A percentile compares a stretch with the other conserved stretches of the same genome.
Conservation (phyloP, 371 early-diverging fungal species). For the Rhizopus arrhizus region DNA sequence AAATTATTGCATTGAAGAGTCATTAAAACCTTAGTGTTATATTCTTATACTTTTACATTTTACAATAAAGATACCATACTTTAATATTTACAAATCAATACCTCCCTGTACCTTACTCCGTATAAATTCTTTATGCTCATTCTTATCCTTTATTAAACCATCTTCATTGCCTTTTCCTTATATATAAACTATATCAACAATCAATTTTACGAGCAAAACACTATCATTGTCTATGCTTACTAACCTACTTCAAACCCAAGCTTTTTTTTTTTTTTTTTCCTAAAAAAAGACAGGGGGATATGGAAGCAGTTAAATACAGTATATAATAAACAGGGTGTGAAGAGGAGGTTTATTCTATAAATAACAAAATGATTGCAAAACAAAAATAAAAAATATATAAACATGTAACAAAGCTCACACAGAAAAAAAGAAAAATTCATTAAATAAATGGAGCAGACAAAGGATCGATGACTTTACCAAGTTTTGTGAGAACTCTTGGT, state of each 20-base stretch:
- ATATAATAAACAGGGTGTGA: too few relatives aligned
- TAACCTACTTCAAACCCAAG: too few relatives aligned
- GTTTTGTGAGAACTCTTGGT: constrained; percentile 83
- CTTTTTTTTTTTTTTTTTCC: too few relatives aligned
- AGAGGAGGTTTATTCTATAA: not conserved
- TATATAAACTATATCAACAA: too few relatives aligned
- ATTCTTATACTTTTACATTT: not conserved
- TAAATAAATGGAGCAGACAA: constrained; percentile 65
- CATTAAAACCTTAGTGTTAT: constrained; percentile 42
- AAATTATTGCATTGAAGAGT: constrained; percentile 80
- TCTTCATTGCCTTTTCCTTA: too few relatives aligned
- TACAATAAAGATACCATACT: not conserved
- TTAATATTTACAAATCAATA: not conserved
- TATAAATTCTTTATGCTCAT: too few relatives aligned
- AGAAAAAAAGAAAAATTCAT: constrained; percentile 4
- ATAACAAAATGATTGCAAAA: not conserved
- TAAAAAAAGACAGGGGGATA: too few relatives aligned
- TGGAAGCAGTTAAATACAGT: too few relatives aligned
- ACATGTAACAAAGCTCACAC: not conserved
- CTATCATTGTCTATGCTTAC: too few relatives aligned
- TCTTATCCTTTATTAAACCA: too few relatives aligned
- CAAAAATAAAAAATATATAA: not conserved
- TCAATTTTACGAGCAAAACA: too few relatives aligned
- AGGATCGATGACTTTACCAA: constrained; percentile 89
- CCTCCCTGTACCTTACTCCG: too few relatives aligned